These are phyloP conservation scores for Ceraceosorus guamensis DNA, from an alignment of 1,284 basidiomycete species.

Conservation along the genomic window DNA sequence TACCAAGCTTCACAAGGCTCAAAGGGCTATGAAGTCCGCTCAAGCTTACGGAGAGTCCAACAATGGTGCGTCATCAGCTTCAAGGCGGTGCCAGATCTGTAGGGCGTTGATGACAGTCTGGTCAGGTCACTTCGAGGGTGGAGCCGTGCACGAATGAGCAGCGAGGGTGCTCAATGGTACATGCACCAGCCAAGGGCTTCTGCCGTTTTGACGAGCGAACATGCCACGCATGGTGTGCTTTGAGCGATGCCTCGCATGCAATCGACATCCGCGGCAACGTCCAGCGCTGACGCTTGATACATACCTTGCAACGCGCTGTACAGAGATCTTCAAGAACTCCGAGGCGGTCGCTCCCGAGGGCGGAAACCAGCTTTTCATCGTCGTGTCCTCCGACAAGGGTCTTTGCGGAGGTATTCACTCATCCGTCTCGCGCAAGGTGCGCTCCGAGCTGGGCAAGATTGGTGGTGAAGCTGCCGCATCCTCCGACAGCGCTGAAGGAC, in stretches of 20 bases:
- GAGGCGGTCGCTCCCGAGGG: conserved; percentile 37
- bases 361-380: conserved; percentile 57
- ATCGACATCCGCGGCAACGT: too few relatives aligned
- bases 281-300: too few relatives aligned
- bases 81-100: too few relatives aligned
- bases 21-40: conserved; percentile 80
- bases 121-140: too few relatives aligned
- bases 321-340: conserved; percentile 46
- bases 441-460: conserved; percentile 55
- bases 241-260: too few relatives aligned
- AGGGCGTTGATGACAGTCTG: too few relatives aligned
- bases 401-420: conserved; percentile 99
- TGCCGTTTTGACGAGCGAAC: too few relatives aligned
- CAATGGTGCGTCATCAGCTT: conserved; percentile 65
- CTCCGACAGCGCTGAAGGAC: conserved; percentile 20
- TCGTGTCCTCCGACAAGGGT: conserved; percentile 97
- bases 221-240: too few relatives aligned
- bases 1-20: conserved; percentile 86
- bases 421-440: conserved; percentile 82
- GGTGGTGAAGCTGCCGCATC: conserved; percentile 56
- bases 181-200: too few relatives aligned
- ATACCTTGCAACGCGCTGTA: neutral
- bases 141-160: too few relatives aligned
- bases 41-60: conserved; percentile 92
- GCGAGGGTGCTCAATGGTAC: too few relatives aligned